Base-by-base conservation (phyloP, 108 stramenopile species). In the Aureococcus anophagefferens region DNA sequence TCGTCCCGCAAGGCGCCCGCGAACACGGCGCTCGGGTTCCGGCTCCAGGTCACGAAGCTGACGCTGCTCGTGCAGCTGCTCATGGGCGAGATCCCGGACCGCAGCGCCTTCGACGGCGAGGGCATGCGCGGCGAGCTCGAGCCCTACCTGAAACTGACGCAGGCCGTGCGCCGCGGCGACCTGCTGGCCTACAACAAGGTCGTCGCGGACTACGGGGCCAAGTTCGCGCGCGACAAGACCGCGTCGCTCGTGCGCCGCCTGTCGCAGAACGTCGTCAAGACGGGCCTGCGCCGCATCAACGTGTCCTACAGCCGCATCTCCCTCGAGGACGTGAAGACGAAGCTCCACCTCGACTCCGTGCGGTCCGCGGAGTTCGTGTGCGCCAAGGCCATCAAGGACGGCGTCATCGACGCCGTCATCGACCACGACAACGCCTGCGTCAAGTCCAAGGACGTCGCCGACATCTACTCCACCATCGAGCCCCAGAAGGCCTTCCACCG, bases 401-500 rank as follows among this genome's bases (percentile, higher is more conserved):
- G 98, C 30, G 96, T 99, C 0, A 88, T 99, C 72, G 96, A 98
- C 70, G 98, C 95, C n/a, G 90, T 91, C 17, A 92, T 99, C 76
- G 93, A 98, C 83, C 96, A 96, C 77, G 91, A 91, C 44, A 88
- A 86, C 45, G 88, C 88, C 33, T 94, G 86, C 79, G 81, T 99
- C 21, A 87, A 88, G 64, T 85, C 88, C 65, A 90, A 94, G 72
- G 98, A 97, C 68, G 85, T 93, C 67, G 83, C 91, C 46, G 95
- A 99, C 81, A 88, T 96, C 40, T 99, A 99, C 80, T 88, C 93
- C 17, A 98, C 96, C 15, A 89, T 85, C 64, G 96, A 97, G 76
- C 96, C 98, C 15, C 83, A 91, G 13, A 91, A 94, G 81, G 98
- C 96, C n/a, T 97, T 99, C 77, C 94, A 99, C 79, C 79, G 93